Evolutionary conservation across 2,329 filamentous ascomycete species (phyloP).

Genomic region (Metarhizium guizhouense): DNA sequence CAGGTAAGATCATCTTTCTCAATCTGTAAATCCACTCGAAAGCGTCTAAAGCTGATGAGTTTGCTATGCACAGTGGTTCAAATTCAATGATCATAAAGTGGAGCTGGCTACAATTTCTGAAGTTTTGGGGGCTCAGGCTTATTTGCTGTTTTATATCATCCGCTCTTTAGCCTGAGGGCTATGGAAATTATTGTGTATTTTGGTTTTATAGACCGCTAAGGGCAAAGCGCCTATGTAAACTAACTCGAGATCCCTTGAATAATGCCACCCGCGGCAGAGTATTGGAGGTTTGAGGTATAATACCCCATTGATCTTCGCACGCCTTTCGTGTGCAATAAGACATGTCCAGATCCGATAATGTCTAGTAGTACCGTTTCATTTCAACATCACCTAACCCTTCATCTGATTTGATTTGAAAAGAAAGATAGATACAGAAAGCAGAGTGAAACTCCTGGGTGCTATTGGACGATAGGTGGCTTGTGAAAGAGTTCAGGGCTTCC

Average conservation of each 20-base stretch:
- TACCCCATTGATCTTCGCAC: background rate
- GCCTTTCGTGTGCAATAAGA: background rate
- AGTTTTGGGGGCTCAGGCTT: slow-evolving; percentile 78
- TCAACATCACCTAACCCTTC: background rate
- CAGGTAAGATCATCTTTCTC: slow-evolving; percentile 30
- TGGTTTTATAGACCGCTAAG: background rate
- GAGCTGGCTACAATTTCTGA: slow-evolving; percentile 75
- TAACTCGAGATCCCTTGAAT: too few relatives aligned
- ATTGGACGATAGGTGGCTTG: background rate
- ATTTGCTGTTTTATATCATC: slow-evolving; percentile 81
- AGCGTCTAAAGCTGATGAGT: background rate
- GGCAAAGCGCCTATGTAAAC: too few relatives aligned
- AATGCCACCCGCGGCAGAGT: too few relatives aligned
- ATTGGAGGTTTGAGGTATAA: background rate
- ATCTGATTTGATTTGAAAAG: background rate
- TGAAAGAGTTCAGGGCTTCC: background rate
- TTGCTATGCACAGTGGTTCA: slow-evolving; percentile 61
- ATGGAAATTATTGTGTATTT: background rate
- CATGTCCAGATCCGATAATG: too few relatives aligned
- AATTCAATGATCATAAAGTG: slow-evolving; percentile 92
- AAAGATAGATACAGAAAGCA: background rate
- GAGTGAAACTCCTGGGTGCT: background rate
- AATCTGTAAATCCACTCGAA: slow-evolving; percentile 7
- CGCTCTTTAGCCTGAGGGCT: slow-evolving; percentile 39
- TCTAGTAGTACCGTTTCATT: too few relatives aligned